A percentile compares a stretch with the other conserved stretches of the same genome.
These are phyloP conservation scores for Aspergillus novofumigatus DNA, from an alignment of 2,329 filamentous ascomycete species.

Conservation along the genomic window DNA sequence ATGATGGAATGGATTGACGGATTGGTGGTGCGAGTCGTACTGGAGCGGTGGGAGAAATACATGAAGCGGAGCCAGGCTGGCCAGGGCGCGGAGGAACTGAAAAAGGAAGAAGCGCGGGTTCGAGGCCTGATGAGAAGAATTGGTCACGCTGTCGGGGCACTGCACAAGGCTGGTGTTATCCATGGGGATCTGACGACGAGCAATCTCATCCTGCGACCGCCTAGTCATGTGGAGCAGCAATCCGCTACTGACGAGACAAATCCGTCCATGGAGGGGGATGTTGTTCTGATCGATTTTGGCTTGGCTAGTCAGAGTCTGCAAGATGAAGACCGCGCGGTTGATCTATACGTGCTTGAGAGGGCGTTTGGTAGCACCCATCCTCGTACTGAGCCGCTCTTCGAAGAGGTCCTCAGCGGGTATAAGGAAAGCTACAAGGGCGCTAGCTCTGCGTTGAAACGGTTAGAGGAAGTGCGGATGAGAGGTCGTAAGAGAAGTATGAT, in stretches of 20 bases:
- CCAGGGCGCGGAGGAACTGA: constrained; percentile 25
- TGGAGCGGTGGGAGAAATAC: constrained; percentile 65
- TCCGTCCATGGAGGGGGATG: constrained; percentile 58
- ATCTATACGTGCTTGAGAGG: constrained; percentile 90
- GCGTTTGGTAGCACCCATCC: constrained; percentile 96
- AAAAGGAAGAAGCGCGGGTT: constrained; percentile 49
- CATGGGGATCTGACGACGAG: constrained; percentile 97
- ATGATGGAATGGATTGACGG: constrained; percentile 84
- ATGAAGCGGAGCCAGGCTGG: constrained; percentile 34
- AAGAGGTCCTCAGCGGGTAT: constrained; percentile 71
- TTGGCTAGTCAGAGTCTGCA: constrained; percentile 74
- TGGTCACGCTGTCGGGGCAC: constrained; percentile 64
- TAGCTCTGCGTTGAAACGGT: constrained; percentile 66
- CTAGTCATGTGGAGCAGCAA: constrained; percentile 10
- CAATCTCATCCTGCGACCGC: constrained; percentile 78
- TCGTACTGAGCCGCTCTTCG: constrained; percentile 71
- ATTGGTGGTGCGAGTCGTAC: constrained; percentile 61
- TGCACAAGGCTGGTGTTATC: constrained; percentile 82
- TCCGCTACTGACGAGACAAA: constrained; percentile 16
- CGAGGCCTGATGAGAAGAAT: constrained; percentile 65
- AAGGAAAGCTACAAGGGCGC: constrained; percentile 70
- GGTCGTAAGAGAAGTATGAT: constrained; percentile 97
- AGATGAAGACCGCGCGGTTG: constrained; percentile 92
- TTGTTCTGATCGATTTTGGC: constrained; percentile 93
- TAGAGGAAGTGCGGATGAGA: constrained; percentile 90